phyloP scores from a whole-genome alignment of 2,329 filamentous ascomycete species.

The Colletotrichum endophyticum region DNA sequence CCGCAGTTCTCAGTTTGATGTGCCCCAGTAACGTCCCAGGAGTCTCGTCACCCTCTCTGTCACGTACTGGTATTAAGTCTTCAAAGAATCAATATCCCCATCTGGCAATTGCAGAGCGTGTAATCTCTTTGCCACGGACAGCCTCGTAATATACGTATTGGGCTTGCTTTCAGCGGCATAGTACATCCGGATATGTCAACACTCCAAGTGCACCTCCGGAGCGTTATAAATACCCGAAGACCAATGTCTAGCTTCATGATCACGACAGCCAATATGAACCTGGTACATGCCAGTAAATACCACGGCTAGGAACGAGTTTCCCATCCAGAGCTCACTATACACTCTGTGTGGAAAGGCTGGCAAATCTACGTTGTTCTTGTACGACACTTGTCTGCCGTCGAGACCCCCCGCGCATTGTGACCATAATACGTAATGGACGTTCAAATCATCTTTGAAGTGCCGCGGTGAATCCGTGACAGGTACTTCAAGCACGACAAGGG shows the following conservation, averaged over 20 bases:
- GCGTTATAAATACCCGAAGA: neutral
- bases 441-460: neutral
- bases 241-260: neutral
- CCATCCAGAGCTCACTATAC: neutral
- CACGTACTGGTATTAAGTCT: neutral
- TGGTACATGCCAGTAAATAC: neutral
- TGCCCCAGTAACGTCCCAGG: neutral
- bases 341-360: neutral
- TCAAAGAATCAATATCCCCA: neutral
- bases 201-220: neutral
- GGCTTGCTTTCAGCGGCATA: neutral
- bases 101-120: fast-evolving
- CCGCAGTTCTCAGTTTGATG: neutral
- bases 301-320: neutral
- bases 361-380: neutral
- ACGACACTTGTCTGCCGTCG: neutral
- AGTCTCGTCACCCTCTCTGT: neutral
- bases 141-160: fast-evolving
- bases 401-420: neutral
- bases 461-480: fast-evolving
- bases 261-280: neutral
- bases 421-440: neutral
- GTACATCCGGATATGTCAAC: neutral
- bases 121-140: fast-evolving
- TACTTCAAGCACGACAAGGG: neutral